Percentiles rank a stretch among this genome's conserved stretches.
phyloP scores from a whole-genome alignment of 2,329 filamentous ascomycete genomes.

The Sporothrix phasma region DNA sequence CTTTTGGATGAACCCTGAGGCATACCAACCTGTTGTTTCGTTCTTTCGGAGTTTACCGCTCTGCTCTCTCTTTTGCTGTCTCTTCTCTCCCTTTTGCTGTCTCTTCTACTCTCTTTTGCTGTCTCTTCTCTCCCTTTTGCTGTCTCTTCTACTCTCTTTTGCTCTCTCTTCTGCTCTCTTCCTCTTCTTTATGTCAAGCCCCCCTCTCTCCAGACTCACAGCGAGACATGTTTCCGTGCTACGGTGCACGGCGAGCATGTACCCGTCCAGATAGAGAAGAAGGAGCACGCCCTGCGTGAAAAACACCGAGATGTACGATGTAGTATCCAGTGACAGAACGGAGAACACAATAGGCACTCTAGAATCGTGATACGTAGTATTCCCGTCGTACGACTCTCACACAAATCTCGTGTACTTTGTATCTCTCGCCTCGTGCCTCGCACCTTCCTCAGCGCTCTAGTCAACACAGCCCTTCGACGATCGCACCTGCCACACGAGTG shows the following conservation, averaged over 20 bases:
- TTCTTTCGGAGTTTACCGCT: not conserved
- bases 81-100: not conserved
- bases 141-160: not conserved
- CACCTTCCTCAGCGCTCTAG: not conserved
- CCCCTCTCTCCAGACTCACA: not conserved
- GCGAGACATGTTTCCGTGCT: not conserved
- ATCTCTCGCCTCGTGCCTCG: not conserved
- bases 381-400: not conserved
- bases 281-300: too few species aligned
- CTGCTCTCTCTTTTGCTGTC: not conserved
- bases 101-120: not conserved
- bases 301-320: too few species aligned
- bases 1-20: not conserved
- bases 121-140: not conserved
- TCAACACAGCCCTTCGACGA: too few species aligned
- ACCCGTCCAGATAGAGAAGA: not conserved
- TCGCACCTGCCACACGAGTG: slow-evolving; percentile 1
- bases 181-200: not conserved
- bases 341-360: not conserved
- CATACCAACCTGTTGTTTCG: not conserved
- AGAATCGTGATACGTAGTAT: not conserved
- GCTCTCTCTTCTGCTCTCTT: not conserved
- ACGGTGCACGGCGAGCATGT: not conserved
- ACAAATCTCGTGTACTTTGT: not conserved
- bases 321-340: too few species aligned